Conservation (phyloP, 352 stramenopile genomes). For the Pythium aquatile region DNA sequence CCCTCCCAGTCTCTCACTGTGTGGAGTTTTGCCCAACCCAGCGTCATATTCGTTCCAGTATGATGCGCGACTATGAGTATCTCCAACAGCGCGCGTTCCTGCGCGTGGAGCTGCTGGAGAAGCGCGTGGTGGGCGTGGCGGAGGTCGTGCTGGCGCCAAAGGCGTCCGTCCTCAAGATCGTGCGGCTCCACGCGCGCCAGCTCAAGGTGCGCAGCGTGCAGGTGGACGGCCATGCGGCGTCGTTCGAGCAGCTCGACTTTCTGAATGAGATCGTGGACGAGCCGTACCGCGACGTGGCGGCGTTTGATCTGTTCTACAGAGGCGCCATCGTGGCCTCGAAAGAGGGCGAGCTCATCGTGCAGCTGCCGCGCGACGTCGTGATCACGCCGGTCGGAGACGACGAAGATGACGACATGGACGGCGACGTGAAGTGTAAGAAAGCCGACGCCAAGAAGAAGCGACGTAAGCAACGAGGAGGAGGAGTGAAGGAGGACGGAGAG, state of each 20-base stretch:
- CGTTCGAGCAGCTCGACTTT: slow-evolving; percentile 85
- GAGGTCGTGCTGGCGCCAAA: slow-evolving; percentile 75
- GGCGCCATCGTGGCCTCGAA: slow-evolving; percentile 82
- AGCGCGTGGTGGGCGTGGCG: slow-evolving; percentile 52
- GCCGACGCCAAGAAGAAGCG: slow-evolving; percentile 18
- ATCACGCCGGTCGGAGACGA: slow-evolving; percentile 45
- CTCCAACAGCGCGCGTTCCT: slow-evolving; percentile 81
- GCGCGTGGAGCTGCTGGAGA: slow-evolving; percentile 72
- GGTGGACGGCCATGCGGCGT: slow-evolving; percentile 50
- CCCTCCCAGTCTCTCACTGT: too few species aligned
- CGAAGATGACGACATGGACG: slow-evolving; percentile 16
- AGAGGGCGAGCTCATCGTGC: slow-evolving; percentile 76
- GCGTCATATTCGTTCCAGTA: slow-evolving; percentile 16
- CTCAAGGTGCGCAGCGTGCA: slow-evolving; percentile 55
- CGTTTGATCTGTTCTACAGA: slow-evolving; percentile 85
- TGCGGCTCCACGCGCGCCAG: slow-evolving; percentile 78
- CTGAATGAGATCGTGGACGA: slow-evolving; percentile 75
- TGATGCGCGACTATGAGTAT: slow-evolving; percentile 86
- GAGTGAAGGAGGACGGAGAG: slow-evolving; percentile 5
- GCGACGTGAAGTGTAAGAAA: slow-evolving; percentile 17
- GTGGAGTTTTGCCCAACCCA: too few species aligned
- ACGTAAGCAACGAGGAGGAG: slow-evolving; percentile 25
- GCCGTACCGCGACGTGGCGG: slow-evolving; percentile 70
- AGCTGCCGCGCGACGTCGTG: slow-evolving; percentile 58
- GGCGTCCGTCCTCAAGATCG: slow-evolving; percentile 42